phyloP scores from a whole-genome alignment of 2,329 filamentous ascomycete species.

The Byssothecium circinans region DNA sequence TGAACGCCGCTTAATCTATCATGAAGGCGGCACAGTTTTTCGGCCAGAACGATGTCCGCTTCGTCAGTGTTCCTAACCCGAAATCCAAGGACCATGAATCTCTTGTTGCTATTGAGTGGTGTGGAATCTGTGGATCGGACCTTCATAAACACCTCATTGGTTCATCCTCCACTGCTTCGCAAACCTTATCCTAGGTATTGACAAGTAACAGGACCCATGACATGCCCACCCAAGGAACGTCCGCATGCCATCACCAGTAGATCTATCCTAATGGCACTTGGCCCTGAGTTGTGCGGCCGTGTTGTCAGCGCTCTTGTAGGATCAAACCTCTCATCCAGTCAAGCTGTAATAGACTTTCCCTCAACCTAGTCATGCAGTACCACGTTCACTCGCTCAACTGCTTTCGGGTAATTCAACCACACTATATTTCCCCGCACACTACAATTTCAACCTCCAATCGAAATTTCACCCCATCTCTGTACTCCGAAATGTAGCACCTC shows the following conservation, averaged over 20 bases:
- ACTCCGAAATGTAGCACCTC: too few relatives aligned
- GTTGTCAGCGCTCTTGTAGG: slow-evolving; percentile 19
- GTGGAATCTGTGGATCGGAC: slow-evolving; percentile 36
- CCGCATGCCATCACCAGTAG: slow-evolving; percentile 26
- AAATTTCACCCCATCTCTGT: too few relatives aligned
- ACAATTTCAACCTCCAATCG: too few relatives aligned
- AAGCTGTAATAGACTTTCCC: slow-evolving; percentile 34
- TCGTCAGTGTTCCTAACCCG: slow-evolving; percentile 26
- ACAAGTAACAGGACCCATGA: slow-evolving; percentile 17
- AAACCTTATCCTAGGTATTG: background rate
- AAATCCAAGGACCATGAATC: slow-evolving; percentile 26
- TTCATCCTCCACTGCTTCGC: slow-evolving; percentile 2
- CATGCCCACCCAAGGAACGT: slow-evolving; percentile 14
- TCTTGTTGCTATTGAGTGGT: slow-evolving; percentile 33
- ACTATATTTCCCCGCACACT: too few relatives aligned
- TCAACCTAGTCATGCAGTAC: slow-evolving; percentile 34
- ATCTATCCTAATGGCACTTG: slow-evolving; percentile 29
- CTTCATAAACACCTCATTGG: slow-evolving; percentile 34
- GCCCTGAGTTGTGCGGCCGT: slow-evolving; percentile 37
- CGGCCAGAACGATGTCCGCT: slow-evolving; percentile 26
- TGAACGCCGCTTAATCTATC: too few relatives aligned
- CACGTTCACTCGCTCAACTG: slow-evolving; percentile 22
- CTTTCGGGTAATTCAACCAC: too few relatives aligned
- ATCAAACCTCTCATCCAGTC: slow-evolving; percentile 24
- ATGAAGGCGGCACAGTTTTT: slow-evolving; percentile 39